Evolutionary conservation across 306 rosid species (phyloP), one percentile per base, ranked within the genome.

Genomic region (Sicyos baderoa): DNA sequence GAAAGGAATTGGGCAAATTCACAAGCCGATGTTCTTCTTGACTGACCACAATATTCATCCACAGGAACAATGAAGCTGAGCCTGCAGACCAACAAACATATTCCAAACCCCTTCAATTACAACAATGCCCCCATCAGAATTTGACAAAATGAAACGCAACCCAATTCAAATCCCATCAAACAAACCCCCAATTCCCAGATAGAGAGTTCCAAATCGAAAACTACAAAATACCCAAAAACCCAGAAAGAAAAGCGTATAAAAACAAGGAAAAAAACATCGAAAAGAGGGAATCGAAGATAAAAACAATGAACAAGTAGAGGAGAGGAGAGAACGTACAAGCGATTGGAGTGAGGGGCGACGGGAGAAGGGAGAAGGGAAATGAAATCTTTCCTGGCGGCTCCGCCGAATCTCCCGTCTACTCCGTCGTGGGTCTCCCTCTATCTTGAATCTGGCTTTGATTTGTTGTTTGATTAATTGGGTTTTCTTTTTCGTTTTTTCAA

Each of bases 11-110:
- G 95, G 89, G 86, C 51, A 81, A 61, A 74, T 81, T 83, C 77
- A 78, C 82, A 78, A 87, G 84, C 93, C 88, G 79, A 76, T 79
- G 51, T 70, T 75, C 71, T 76, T 74, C 61, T 81, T 79, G 79
- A 72, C 69, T 29, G 58, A 68, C 70, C 72, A 72, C 74, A 72
- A 56, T 82, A 89, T 78, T 71, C 97, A 93, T 93, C 84, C 86
- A 89, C 86, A 82, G 77, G 54, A 54, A 76, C 23, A 67, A 44
- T 35, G 58, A 70, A 58, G 52, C 76, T 59, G 49, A 64, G 70
- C 56, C 29, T 55, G 51, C 70, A 62, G 77, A 40, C 63, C 27
- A 35, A 47, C 27, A 35, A 47, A 50, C 58, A 45, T 52, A 45
- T 52, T 32, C 75, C 60, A 76, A 14, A 59, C 9, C 49, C 9